phyloP scores from a whole-genome alignment of 805 yeast genomes.

The Torulaspora maleeae region DNA sequence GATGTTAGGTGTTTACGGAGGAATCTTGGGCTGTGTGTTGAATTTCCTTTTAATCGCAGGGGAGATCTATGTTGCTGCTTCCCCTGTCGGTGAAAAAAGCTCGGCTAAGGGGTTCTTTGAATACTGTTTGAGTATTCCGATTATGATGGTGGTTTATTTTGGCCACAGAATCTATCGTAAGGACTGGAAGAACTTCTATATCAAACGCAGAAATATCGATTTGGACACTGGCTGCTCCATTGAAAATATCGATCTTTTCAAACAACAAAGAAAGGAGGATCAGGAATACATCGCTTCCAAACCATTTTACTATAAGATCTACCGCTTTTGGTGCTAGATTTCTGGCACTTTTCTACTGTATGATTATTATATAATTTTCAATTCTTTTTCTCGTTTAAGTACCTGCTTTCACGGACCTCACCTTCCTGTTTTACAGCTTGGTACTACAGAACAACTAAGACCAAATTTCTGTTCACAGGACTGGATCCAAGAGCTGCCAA shows the following conservation, averaged over 20 bases:
- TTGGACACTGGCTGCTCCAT: constrained; percentile 53
- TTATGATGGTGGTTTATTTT: constrained; percentile 43
- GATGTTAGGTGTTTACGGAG: constrained; percentile 56
- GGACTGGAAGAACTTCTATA: constrained; percentile 32
- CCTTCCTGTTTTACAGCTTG: too few relatives aligned
- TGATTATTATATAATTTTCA: too few relatives aligned
- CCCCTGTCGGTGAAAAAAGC: constrained; percentile 47
- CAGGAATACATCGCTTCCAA: constrained; percentile 31
- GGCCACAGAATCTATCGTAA: constrained; percentile 43
- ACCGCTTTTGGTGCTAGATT: constrained; percentile 36
- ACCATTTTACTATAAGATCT: constrained; percentile 35
- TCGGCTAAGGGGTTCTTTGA: constrained; percentile 45
- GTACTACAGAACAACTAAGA: too few relatives aligned
- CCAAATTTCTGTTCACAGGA: too few relatives aligned
- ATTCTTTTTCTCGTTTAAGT: too few relatives aligned
- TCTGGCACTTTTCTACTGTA: too few relatives aligned
- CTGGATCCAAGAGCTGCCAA: too few relatives aligned
- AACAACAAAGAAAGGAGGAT: constrained; percentile 37
- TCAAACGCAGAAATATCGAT: constrained; percentile 48
- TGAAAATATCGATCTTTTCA: constrained; percentile 43
- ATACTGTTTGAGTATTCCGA: constrained; percentile 46
- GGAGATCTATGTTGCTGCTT: constrained; percentile 69
- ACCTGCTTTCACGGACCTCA: too few relatives aligned
- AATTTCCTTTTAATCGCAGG: constrained; percentile 54
- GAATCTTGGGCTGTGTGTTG: constrained; percentile 48